Base-by-base conservation (phyloP, 352 stramenopile species). In the Pseudoperonospora humuli region DNA sequence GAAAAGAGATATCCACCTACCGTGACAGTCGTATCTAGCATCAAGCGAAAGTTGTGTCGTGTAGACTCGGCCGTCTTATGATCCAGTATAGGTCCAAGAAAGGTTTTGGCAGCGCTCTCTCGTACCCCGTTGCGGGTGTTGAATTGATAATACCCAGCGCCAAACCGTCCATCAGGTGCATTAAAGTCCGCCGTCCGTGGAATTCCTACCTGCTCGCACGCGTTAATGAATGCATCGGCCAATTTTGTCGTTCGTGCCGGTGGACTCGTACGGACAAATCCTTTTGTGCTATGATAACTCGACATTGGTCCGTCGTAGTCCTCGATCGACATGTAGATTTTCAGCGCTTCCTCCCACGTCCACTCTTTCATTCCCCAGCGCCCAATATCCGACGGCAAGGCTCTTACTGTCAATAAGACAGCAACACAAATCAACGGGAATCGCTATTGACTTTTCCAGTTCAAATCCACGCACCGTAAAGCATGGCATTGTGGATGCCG, bases 401-500 rank as follows among this genome's bases (percentile, higher is more conserved):
- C 75, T 41, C 84, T 67, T 15, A 96, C 82, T 77, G 35, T 2
- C 2, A 18, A 13, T 5, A 41, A 27, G 35, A 29, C 17, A 36
- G 29, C 29, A 15, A 9, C 8, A 36, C 1, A 11, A 21, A 14
- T 36, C 2, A 18, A 21, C 9, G n/a, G 0, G 11, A 5, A 1
- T 18, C 10, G 29, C n/a, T 35, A 11, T 21, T 25, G 2, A 25
- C 33, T 10, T 26, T 9, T 19, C 7, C 3, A 20, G 39, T 13
- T 13, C 7, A 24, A 18, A 13, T 9, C 7, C 9, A 47, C 45
- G 34, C 23, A 88, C 75, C 70, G 31, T 96, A 95, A 13, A 96
- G 74, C 86, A 95, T 95, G 14, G 86, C 86, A 39, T 96, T 96
- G 50, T 95, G 80, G 25, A 94, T 85, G 6, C 86, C 86, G 50